Base-by-base conservation (phyloP, 1,284 basidiomycete species). In the Trichosporon sp. region DNA sequence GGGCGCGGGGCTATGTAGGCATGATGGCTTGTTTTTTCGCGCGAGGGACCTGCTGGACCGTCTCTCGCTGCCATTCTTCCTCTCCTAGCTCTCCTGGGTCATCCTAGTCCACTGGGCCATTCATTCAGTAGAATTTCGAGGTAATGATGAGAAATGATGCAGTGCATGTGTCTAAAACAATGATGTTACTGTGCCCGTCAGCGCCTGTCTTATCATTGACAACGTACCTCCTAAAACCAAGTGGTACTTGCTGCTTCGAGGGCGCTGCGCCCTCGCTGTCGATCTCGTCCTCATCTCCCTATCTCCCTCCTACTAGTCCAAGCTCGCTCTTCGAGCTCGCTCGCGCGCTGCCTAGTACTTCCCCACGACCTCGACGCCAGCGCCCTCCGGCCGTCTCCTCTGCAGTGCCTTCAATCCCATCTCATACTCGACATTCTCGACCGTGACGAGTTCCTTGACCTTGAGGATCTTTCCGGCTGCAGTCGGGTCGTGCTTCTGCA, bases 381-480 rank as follows among this genome's bases (percentile, higher is more conserved):
- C 69, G 2, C 73, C 76, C 69, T 81, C 76, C 13, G 71, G 66
- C 57, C 72, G 66, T 21, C 69, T 67, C 64, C 74, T 69, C n/a
- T 16, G 32, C 19, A 71, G 67, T 46, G 60, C 66, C 54, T 70
- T 63, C 60, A 72, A 65, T 19, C 63, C 59, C 56, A 76, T 69
- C 61, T 70, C 69, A 65, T 75, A 68, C 7, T 69, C 71, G 4
- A 84, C 82, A 66, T 83, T 84, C 64, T 78, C 75, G 29, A 85
- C 84, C 33, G 78, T 73, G 9, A 85, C 81, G 56, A 85, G 71
- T 74, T 85, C 84, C 75, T 85, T 85, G 57, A 85, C 81, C 23
- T 70, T 73, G 19, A 85, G 71, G 34, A 85, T 82, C 63, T 80
- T 75, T 27, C 84, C 84, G 2, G 83, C 83, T 27, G 74, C 72